phyloP scores from a whole-genome alignment of 2,329 filamentous ascomycete species.

The Exophiala calicioides region DNA sequence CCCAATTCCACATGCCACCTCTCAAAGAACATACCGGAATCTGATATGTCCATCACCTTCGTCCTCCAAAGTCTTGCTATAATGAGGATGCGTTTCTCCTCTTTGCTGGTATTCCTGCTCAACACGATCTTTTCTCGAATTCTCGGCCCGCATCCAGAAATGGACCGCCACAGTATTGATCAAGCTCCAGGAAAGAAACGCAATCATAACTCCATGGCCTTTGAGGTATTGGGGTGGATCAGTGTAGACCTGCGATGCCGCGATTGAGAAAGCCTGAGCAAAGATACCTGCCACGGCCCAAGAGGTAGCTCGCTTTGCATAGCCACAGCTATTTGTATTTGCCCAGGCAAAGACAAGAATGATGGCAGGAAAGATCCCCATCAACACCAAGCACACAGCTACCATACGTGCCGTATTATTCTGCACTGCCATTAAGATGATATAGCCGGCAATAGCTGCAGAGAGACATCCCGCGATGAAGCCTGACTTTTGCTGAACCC shows the following conservation, averaged over 20 bases:
- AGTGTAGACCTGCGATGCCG: slow-evolving; percentile 17
- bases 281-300: slow-evolving; percentile 19
- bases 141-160: background rate
- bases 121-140: background rate
- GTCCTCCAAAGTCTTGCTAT: background rate
- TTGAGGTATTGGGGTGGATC: slow-evolving; percentile 19
- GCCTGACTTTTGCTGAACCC: slow-evolving; percentile 7
- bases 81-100: background rate
- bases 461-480: slow-evolving; percentile 10
- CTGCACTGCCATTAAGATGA: slow-evolving; percentile 8
- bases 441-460: slow-evolving; percentile 7
- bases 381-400: slow-evolving; percentile 16
- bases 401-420: slow-evolving; percentile 4
- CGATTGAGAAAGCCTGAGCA: slow-evolving; percentile 15
- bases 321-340: slow-evolving; percentile 14
- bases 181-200: too few relatives aligned
- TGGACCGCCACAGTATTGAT: too few relatives aligned
- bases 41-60: slow-evolving; percentile 1
- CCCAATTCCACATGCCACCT: too few relatives aligned
- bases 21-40: background rate
- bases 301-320: slow-evolving; percentile 20
- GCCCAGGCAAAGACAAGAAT: slow-evolving; percentile 16
- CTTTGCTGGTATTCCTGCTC: too few relatives aligned
- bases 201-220: slow-evolving; percentile 20
- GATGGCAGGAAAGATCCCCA: slow-evolving; percentile 15